Conservation (phyloP, 148 eudicot genomes). For the Camellia japonica region DNA sequence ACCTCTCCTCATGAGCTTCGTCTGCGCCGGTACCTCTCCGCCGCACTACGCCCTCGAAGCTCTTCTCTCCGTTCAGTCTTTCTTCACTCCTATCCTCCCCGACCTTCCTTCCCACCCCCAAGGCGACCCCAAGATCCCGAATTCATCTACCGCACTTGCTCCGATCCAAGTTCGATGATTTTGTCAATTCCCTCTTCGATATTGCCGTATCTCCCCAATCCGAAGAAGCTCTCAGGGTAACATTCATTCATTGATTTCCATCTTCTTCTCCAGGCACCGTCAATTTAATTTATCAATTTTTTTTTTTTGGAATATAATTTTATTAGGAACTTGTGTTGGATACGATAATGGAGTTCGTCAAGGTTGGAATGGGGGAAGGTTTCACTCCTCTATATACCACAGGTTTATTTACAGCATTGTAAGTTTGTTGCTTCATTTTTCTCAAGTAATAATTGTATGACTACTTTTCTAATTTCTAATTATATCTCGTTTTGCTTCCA, state of each 20-base stretch:
- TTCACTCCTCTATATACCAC: constrained; percentile 68
- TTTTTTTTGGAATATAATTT: neutral
- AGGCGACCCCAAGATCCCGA: constrained; percentile 47
- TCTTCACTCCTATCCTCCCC: constrained; percentile 60
- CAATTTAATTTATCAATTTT: neutral
- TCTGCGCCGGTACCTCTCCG: constrained; percentile 44
- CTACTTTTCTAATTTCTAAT: neutral
- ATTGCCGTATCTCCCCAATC: constrained; percentile 38
- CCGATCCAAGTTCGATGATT: constrained; percentile 69
- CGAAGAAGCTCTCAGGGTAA: constrained; percentile 54
- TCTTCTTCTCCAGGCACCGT: neutral
- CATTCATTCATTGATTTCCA: neutral
- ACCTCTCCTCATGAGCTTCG: constrained; percentile 55
- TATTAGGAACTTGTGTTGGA: constrained; percentile 77
- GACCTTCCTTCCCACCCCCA: constrained; percentile 40
- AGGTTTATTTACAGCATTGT: constrained; percentile 62
- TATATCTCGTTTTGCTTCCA: neutral
- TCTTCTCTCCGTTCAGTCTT: constrained; percentile 74
- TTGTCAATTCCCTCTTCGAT: constrained; percentile 42
- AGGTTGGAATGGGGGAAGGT: constrained; percentile 71
- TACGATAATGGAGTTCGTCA: constrained; percentile 82
- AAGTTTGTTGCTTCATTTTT: constrained; percentile 24
- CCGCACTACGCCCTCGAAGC: constrained; percentile 64
- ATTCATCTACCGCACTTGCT: constrained; percentile 64
- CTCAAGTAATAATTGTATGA: too few relatives aligned